Percentiles rank a stretch among this genome's conserved stretches.
Evolutionary conservation across 2,329 filamentous ascomycete genomes (phyloP).

Genomic region (Arthroderma sp.): DNA sequence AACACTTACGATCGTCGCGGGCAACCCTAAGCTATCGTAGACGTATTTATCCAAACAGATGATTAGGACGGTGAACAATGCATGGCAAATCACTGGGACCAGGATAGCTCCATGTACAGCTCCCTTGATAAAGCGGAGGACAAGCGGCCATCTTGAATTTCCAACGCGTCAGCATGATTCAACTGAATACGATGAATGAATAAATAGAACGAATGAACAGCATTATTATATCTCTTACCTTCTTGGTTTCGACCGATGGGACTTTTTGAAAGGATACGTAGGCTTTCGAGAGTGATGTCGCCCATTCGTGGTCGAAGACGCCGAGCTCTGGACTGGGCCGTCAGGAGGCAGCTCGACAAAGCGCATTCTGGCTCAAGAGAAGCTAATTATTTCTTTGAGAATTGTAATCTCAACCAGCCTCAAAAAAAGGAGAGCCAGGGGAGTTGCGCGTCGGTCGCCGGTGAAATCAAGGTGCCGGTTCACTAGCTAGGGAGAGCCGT

Average conservation of each 20-base stretch:
- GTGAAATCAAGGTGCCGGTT: neutral
- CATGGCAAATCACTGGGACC: slow-evolving; percentile 44
- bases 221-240: slow-evolving; percentile 6
- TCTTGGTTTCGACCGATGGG: slow-evolving; percentile 14
- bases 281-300: slow-evolving; percentile 8
- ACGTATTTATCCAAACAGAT: slow-evolving; percentile 45
- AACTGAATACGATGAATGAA: neutral
- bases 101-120: slow-evolving; percentile 48
- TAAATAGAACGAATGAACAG: neutral
- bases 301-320: neutral
- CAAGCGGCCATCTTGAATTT: slow-evolving; percentile 44
- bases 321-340: neutral
- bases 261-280: slow-evolving; percentile 13
- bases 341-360: neutral
- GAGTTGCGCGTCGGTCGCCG: neutral
- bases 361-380: neutral
- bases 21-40: slow-evolving; percentile 40
- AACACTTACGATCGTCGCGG: slow-evolving; percentile 40
- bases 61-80: slow-evolving; percentile 44
- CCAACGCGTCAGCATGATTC: neutral
- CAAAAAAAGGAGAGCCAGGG: neutral
- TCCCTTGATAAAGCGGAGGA: slow-evolving; percentile 51
- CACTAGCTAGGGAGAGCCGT: neutral
- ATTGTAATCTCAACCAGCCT: neutral
- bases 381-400: neutral